Evolutionary conservation across 2,329 filamentous ascomycete species (phyloP).

Genomic region (Pseudocercospora fuligena): DNA sequence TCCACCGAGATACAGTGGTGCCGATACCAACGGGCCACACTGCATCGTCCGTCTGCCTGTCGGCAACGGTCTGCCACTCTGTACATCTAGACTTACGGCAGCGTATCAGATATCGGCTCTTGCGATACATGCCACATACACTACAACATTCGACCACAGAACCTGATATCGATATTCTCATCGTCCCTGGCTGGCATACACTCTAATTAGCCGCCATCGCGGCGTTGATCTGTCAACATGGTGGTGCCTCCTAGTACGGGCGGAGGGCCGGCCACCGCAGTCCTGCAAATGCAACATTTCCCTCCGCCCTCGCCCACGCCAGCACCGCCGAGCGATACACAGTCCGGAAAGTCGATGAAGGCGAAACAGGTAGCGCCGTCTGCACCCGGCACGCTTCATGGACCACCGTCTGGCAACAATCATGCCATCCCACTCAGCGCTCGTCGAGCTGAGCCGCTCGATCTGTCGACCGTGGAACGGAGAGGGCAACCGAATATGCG

Average conservation of each 20-base stretch:
- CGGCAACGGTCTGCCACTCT: not conserved
- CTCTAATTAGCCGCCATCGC: slow-evolving; percentile 10
- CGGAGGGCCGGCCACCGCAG: slow-evolving; percentile 23
- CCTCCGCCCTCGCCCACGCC: slow-evolving; percentile 26
- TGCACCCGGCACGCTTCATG: slow-evolving; percentile 40
- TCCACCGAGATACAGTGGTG: not conserved
- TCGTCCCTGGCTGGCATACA: slow-evolving; percentile 4
- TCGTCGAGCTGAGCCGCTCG: slow-evolving; percentile 70
- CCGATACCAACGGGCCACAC: not conserved
- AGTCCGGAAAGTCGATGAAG: slow-evolving; percentile 21
- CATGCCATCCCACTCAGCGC: slow-evolving; percentile 64
- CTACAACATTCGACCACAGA: not conserved
- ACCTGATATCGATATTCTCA: not conserved
- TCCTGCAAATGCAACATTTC: slow-evolving; percentile 12
- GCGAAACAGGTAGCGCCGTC: slow-evolving; percentile 30
- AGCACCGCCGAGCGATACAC: slow-evolving; percentile 19
- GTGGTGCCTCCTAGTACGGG: slow-evolving; percentile 38
- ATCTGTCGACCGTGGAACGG: slow-evolving; percentile 88
- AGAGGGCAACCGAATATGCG: slow-evolving; percentile 79
- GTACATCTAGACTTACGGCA: not conserved
- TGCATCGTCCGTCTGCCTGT: not conserved
- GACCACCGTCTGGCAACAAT: slow-evolving; percentile 46
- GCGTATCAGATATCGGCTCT: slow-evolving; percentile 4
- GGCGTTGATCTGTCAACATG: slow-evolving; percentile 30
- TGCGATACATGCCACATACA: slow-evolving; percentile 8